Conservation (phyloP, 257 asterid species). For the Scutellaria galericulata region DNA sequence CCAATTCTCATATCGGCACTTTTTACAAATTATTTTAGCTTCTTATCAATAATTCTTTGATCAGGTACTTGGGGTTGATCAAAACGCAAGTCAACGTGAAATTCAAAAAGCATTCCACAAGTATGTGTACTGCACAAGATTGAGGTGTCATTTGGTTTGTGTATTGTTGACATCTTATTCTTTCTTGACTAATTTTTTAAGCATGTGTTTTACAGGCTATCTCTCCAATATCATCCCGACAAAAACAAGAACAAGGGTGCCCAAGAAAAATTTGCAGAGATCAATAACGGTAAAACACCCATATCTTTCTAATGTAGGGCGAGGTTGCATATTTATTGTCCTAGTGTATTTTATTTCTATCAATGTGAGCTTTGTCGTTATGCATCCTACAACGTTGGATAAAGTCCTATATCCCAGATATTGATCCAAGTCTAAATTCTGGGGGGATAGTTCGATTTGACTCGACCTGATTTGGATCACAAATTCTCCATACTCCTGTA, state of each 20-base stretch:
- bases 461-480: not conserved
- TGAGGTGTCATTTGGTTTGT: constrained; percentile 6
- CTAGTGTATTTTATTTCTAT: not conserved
- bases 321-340: not conserved
- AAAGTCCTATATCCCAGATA: not conserved
- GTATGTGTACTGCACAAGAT: constrained; percentile 47
- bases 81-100: constrained; percentile 78
- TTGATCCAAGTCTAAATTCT: not conserved
- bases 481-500: not conserved
- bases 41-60: constrained; percentile 21
- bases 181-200: constrained; percentile 18
- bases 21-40: not conserved
- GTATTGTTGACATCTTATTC: constrained; percentile 8
- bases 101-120: constrained; percentile 98
- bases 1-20: not conserved
- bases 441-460: not conserved
- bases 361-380: not conserved
- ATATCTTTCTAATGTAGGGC: not conserved
- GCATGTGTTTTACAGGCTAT: constrained; percentile 57
- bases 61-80: constrained; percentile 93
- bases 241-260: constrained; percentile 94
- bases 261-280: constrained; percentile 90
- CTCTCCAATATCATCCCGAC: constrained; percentile 96
- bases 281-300: constrained; percentile 71
- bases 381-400: not conserved